Percentiles rank a stretch among this genome's conserved stretches.
Evolutionary conservation across 768 basidiomycete genomes (phyloP).

Genomic region (Mycena olivaceomarginata): DNA sequence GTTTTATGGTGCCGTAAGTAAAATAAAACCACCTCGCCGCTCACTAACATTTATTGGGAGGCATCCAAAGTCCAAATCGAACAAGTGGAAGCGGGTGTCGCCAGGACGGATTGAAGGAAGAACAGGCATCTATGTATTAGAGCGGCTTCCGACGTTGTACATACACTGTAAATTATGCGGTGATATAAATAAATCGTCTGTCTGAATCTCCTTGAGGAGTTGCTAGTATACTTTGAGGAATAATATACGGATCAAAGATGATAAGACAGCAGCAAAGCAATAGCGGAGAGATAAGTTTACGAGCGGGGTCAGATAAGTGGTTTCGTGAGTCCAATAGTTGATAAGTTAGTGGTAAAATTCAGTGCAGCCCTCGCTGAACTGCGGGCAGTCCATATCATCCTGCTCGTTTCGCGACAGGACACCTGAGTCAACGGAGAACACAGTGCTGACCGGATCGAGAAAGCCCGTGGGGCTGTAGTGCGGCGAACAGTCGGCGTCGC

Average conservation of each 20-base stretch:
- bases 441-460: constrained; percentile 39
- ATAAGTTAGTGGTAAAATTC: constrained; percentile 43
- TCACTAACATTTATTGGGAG: not conserved
- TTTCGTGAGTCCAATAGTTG: constrained; percentile 21
- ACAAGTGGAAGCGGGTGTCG: constrained; percentile 23
- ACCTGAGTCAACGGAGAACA: constrained; percentile 48
- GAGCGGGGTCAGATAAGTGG: constrained; percentile 10
- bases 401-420: constrained; percentile 55
- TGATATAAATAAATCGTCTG: constrained; percentile 31
- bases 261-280: constrained; percentile 22
- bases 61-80: constrained; percentile 16
- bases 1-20: constrained; percentile 3
- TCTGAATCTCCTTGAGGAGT: constrained; percentile 20
- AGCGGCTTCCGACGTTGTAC: constrained; percentile 33
- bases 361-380: constrained; percentile 67
- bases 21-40: constrained; percentile 21
- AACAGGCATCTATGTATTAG: constrained; percentile 31
- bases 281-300: constrained; percentile 41
- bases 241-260: constrained; percentile 10
- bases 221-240: constrained; percentile 24
- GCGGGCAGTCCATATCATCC: constrained; percentile 63
- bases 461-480: constrained; percentile 50
- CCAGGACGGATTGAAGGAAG: constrained; percentile 22
- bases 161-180: constrained; percentile 44
- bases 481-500: constrained; percentile 54